Evolutionary conservation across 345 rosid species (phyloP).

Genomic region (Moringa oleifera): DNA sequence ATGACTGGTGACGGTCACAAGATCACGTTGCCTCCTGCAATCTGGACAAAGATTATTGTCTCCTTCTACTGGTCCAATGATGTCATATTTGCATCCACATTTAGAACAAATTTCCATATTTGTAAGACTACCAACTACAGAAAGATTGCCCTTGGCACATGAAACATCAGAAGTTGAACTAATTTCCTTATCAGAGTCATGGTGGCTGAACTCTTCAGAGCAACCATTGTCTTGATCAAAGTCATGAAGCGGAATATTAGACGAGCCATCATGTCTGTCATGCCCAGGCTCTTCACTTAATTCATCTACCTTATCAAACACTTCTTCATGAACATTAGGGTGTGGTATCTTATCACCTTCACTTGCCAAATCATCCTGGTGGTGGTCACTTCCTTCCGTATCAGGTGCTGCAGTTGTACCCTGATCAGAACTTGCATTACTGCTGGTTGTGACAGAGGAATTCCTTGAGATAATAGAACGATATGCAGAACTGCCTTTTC

Average conservation of each 20-base stretch:
- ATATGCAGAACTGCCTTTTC: slow-evolving; percentile 55
- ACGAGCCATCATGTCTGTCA: slow-evolving; percentile 33
- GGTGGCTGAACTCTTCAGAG: slow-evolving; percentile 39
- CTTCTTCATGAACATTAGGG: slow-evolving; percentile 50
- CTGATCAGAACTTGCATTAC: slow-evolving; percentile 63
- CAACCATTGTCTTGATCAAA: slow-evolving; percentile 30
- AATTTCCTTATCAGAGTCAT: slow-evolving; percentile 33
- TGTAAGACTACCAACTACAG: slow-evolving; percentile 39
- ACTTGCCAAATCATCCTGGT: slow-evolving; percentile 32
- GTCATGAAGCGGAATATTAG: slow-evolving; percentile 34
- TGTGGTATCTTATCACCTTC: slow-evolving; percentile 33
- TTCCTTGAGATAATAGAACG: slow-evolving; percentile 57
- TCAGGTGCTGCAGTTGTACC: slow-evolving; percentile 44
- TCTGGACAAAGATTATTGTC: slow-evolving; percentile 58
- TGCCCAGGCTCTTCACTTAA: slow-evolving; percentile 33
- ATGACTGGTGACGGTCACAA: slow-evolving; percentile 21
- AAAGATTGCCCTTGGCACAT: slow-evolving; percentile 30
- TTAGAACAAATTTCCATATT: slow-evolving; percentile 45
- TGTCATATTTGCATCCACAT: slow-evolving; percentile 54
- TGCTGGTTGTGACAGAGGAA: slow-evolving; percentile 66
- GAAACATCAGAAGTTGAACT: slow-evolving; percentile 37
- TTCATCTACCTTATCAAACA: slow-evolving; percentile 47
- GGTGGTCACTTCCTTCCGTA: slow-evolving; percentile 45
- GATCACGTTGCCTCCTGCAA: slow-evolving; percentile 47
- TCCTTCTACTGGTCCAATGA: slow-evolving; percentile 30